Evolutionary conservation across 2,329 filamentous ascomycete genomes (phyloP).

Genomic region (Exophiala oligosperma): DNA sequence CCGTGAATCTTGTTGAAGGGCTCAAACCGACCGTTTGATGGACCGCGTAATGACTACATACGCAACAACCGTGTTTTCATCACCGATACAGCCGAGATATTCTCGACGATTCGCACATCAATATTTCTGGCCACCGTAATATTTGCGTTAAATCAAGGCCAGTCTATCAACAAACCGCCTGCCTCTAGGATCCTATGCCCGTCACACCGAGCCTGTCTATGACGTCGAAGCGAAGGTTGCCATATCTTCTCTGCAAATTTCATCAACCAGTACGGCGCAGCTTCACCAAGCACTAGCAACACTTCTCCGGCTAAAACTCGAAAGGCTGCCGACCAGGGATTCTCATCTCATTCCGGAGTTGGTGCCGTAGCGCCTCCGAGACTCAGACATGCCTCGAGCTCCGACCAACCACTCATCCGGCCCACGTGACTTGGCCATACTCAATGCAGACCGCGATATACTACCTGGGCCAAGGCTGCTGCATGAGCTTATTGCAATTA

Average conservation of each 20-base stretch:
- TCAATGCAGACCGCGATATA: constrained; percentile 56
- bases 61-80: background rate
- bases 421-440: constrained; percentile 50
- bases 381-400: background rate
- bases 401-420: constrained; percentile 4
- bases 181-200: background rate
- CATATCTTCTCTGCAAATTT: no score
- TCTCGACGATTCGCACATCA: background rate
- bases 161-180: no score
- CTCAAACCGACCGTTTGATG: no score
- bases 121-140: constrained; percentile 1
- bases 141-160: no score
- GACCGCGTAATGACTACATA: background rate
- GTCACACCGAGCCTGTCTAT: no score
- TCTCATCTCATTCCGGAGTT: background rate
- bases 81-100: background rate
- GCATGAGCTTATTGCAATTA: constrained; percentile 61
- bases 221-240: no score
- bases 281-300: no score
- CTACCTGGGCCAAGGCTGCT: constrained; percentile 58
- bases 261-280: no score
- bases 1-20: no score
- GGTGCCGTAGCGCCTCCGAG: background rate
- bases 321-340: background rate
- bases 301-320: background rate